Evolutionary conservation across 1,284 basidiomycete genomes (phyloP), one percentile per base, ranked within the genome.

Genomic region (Trichosporon sp.): DNA sequence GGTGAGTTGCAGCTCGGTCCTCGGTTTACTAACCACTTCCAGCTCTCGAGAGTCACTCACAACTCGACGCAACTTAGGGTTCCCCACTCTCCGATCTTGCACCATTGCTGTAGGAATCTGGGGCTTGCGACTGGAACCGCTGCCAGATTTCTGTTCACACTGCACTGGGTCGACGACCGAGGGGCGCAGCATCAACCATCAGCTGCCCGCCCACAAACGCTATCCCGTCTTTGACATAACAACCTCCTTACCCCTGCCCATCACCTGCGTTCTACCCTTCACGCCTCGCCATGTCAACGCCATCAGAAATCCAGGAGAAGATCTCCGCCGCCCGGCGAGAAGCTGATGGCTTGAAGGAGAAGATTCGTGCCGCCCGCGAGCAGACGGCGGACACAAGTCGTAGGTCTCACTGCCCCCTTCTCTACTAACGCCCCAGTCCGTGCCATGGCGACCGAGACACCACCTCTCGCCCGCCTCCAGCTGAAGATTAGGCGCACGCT

Each of bases 301-400:
- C 90, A 84, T 88, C 89, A 80, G 93, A 95, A 81, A 93, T 95
- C 76, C 93, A 95, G 83, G 93, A 95, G 85, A 83, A 92, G 80
- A 98, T 99, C 83, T 93, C 95, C 68, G 93, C 95, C 64, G 96
- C 96, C 69, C 90, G 96, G 79, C 89, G 95, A 80, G 95, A 98
- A 85, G 94, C 95, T 47, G 96, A 99, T 84, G 91, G 89, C 79
- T 85, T 98, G 85, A 98, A 97, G 86, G 95, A 98, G 87, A 95
- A 95, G 89, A 97, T 98, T 81, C 88, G 94, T 75, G 90, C 92
- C 53, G 95, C 92, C 85, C 91, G 90, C 81, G 95, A 98, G 83
- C 93, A 94, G 73, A 93, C 95, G 68, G 95, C 93, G 29, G 96
- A 99, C 84, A 98, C 95, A 15, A 96, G 91, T 78, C 85, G 95